phyloP scores from a whole-genome alignment of 139 green algal species.

The Chlamydomonas incerta region DNA sequence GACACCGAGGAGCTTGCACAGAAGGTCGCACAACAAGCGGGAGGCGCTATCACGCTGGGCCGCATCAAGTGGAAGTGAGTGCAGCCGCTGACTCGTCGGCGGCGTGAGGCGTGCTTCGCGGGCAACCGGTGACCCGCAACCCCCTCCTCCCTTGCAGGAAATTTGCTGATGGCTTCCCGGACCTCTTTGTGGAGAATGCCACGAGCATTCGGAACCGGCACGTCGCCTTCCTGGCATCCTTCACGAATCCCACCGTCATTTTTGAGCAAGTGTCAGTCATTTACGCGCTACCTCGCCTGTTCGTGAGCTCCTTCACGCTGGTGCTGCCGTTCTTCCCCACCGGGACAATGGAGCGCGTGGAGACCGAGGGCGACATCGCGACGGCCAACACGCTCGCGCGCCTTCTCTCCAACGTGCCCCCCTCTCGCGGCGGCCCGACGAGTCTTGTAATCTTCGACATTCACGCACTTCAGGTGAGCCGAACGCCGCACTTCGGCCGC shows the following conservation, averaged over 20 bases:
- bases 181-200: slow-evolving; percentile 97
- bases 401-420: slow-evolving; percentile 96
- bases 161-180: slow-evolving; percentile 98
- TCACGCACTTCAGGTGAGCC: slow-evolving; percentile 90
- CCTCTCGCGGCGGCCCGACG: slow-evolving; percentile 92
- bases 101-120: not conserved
- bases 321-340: slow-evolving; percentile 99
- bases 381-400: slow-evolving; percentile 96
- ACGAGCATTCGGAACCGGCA: slow-evolving; percentile 92
- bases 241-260: slow-evolving; percentile 90
- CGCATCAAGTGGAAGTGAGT: slow-evolving; percentile 88
- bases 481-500: too few species aligned
- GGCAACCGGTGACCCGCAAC: not conserved
- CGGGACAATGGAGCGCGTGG: slow-evolving; percentile 86
- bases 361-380: slow-evolving; percentile 92
- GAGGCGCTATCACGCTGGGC: slow-evolving; percentile 38
- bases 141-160: slow-evolving; percentile 56
- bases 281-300: slow-evolving; percentile 95
- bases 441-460: slow-evolving; percentile 98
- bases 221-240: slow-evolving; percentile 97
- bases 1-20: slow-evolving; percentile 84
- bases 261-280: slow-evolving; percentile 98
- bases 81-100: too few species aligned
- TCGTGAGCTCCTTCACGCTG: slow-evolving; percentile 96
- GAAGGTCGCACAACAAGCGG: slow-evolving; percentile 75